Base-by-base conservation (phyloP, 306 rosid genomes). In the Vigna nakashimae region DNA sequence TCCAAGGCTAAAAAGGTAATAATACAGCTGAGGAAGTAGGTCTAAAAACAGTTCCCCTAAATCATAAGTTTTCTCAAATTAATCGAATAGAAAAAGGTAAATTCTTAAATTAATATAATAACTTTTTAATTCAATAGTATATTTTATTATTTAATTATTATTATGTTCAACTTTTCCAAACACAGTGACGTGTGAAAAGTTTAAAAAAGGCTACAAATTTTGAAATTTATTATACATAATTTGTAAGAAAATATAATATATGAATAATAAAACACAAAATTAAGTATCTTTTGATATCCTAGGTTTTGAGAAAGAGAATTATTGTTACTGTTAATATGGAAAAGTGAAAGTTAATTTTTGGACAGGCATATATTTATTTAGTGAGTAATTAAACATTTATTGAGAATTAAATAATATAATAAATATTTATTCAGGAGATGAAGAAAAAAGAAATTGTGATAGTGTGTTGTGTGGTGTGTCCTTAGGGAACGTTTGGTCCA, bases 401-500 rank as follows among this genome's bases (percentile, higher is more conserved):
- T 38, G 0, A 10, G n/a, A 65, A 38, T 10, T 38, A 65, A 65
- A 36, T 34, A 34, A 36, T 32, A n/a, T 17, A 52, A 52, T 52
- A 7, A 52, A 52, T 52, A 52, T 7, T 52, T 4, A 45, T 2
- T 12, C 9, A 0, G 2, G 38, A 34, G 17, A 11, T 20, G 12
- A 24, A 18, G 30, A 22, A 57, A 22, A 24, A 1, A 24, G 12
- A 1, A 24, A 57, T 11, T 3, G 6, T 20, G 60, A 55, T 18
- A n/a, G 57, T 5, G 15, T 24, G 32, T 22, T 58, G 32, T 64
- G 66, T 77, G 70, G 64, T 52, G 74, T 85, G 77, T 71, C 68
- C 43, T 57, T 82, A 79, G 73, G 64, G 78, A 32, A 71, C 87
- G 59, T 82, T 74, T 86, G 74, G 78, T 90, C 73, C 88, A 80